Evolutionary conservation across 768 basidiomycete genomes (phyloP).

Genomic region (Sutorius australiensis): DNA sequence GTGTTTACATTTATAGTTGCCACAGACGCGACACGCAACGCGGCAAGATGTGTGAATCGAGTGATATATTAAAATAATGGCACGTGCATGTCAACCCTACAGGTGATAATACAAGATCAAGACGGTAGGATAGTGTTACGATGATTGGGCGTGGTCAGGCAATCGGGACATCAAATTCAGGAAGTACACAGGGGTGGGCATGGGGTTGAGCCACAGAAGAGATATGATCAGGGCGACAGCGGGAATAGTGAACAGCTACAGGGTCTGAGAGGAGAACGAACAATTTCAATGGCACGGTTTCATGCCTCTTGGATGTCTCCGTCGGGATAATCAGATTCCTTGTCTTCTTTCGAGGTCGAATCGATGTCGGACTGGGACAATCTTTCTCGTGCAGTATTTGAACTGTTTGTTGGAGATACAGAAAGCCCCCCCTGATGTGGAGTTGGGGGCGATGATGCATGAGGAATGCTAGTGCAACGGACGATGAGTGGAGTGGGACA

Average conservation of each 20-base stretch:
- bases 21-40: conserved; percentile 10
- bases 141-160: conserved; percentile 10
- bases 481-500: neutral
- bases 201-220: conserved; percentile 15
- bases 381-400: conserved; percentile 63
- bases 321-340: conserved; percentile 3
- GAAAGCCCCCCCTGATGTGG: conserved; percentile 55
- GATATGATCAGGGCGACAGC: conserved; percentile 22
- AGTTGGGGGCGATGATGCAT: conserved; percentile 71
- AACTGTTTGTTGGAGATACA: conserved; percentile 70
- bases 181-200: conserved; percentile 9
- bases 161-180: conserved; percentile 15
- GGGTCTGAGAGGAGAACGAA: conserved; percentile 1
- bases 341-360: conserved; percentile 16
- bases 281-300: conserved; percentile 1
- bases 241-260: conserved; percentile 20
- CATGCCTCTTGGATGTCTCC: conserved; percentile 16
- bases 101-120: conserved; percentile 30
- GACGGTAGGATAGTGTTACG: conserved; percentile 22
- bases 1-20: conserved; percentile 2
- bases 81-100: conserved; percentile 22
- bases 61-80: conserved; percentile 20
- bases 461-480: conserved; percentile 67
- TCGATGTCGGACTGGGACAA: conserved; percentile 31
- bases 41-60: neutral